These are phyloP conservation scores for Aspergillus puulaauensis DNA, from an alignment of 2,329 filamentous ascomycete species.

Conservation along the genomic window DNA sequence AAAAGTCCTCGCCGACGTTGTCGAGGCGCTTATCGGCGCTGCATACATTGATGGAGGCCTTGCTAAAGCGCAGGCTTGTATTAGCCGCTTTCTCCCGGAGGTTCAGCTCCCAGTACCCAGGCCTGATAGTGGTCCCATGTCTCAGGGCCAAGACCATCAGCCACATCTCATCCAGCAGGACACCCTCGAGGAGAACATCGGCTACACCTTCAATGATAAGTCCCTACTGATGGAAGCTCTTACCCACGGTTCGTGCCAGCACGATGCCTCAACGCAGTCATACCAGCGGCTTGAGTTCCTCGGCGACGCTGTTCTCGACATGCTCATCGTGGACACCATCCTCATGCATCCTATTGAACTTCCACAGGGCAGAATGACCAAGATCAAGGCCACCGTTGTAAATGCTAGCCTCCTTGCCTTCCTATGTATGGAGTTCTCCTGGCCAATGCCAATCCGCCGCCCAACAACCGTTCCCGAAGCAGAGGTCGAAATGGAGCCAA, in stretches of 20 bases:
- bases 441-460: constrained; percentile 8
- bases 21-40: constrained; percentile 81
- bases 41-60: constrained; percentile 69
- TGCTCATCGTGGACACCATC: constrained; percentile 61
- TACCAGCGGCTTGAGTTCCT: constrained; percentile 84
- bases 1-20: constrained; percentile 82
- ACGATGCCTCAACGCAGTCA: constrained; percentile 51
- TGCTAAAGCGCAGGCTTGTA: constrained; percentile 60
- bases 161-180: constrained; percentile 19
- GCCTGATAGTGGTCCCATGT: constrained; percentile 5
- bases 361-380: constrained; percentile 67
- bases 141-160: not conserved
- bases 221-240: constrained; percentile 72
- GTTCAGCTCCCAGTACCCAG: constrained; percentile 30
- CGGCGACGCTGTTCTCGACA: constrained; percentile 82
- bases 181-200: constrained; percentile 45
- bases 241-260: constrained; percentile 69
- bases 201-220: constrained; percentile 69
- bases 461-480: constrained; percentile 3
- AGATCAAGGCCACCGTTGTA: constrained; percentile 71
- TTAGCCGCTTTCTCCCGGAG: constrained; percentile 66
- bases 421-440: constrained; percentile 59
- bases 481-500: constrained; percentile 22
- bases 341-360: constrained; percentile 36
- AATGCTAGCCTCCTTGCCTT: constrained; percentile 81